Percentiles rank a stretch among this genome's conserved stretches.
These are phyloP conservation scores for Colletotrichum sp. DNA, from an alignment of 2,329 filamentous ascomycete species.

Conservation along the genomic window DNA sequence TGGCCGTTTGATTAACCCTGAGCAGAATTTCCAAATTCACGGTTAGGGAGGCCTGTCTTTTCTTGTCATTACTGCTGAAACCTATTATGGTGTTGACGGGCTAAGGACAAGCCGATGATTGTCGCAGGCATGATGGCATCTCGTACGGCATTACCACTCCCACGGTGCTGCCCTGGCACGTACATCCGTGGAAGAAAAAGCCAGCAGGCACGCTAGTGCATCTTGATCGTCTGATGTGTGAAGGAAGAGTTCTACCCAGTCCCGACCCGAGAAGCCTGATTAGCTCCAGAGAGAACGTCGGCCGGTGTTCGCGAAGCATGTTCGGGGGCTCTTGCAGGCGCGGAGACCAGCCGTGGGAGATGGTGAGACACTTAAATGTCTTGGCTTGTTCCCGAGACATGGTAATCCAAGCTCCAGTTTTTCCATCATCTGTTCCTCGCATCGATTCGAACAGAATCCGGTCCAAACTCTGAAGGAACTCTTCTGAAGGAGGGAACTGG, in stretches of 20 bases:
- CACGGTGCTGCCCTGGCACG: neutral
- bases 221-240: conserved; percentile 11
- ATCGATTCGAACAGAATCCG: neutral
- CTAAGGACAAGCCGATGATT: neutral
- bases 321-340: conserved; percentile 6
- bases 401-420: conserved; percentile 5
- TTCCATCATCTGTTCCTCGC: conserved; percentile 1
- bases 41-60: neutral
- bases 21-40: neutral
- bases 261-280: neutral
- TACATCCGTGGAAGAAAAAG: neutral
- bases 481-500: neutral
- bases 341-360: conserved; percentile 11
- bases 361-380: conserved; percentile 15
- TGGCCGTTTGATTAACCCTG: neutral
- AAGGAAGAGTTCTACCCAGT: neutral
- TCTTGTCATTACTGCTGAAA: neutral
- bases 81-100: neutral
- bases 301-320: conserved; percentile 15
- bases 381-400: conserved; percentile 13
- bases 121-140: neutral
- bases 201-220: neutral
- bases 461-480: neutral
- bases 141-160: neutral
- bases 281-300: neutral